Conservation (phyloP, 148 eudicot species). For the Chenopodium suecicum region DNA sequence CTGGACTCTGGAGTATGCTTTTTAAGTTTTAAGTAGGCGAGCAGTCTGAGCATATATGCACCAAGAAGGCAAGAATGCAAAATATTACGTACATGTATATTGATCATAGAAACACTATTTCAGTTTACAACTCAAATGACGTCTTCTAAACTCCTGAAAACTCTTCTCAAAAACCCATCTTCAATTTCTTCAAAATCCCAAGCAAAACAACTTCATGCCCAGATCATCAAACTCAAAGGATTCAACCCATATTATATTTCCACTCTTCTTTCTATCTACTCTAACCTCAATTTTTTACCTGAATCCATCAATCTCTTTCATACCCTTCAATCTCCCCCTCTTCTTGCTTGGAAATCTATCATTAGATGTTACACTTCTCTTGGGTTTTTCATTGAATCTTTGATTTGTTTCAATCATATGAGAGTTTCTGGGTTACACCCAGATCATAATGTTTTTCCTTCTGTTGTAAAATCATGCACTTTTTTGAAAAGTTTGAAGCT, state of each 20-base stretch:
- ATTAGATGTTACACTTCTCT: conserved; percentile 55
- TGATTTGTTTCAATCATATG: conserved; percentile 54
- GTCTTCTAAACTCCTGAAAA: conserved; percentile 29
- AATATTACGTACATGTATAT: too few species aligned
- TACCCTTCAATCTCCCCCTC: conserved; percentile 37
- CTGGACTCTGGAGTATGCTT: too few species aligned
- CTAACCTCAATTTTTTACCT: conserved; percentile 42
- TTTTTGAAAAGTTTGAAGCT: conserved; percentile 53
- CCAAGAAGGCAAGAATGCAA: too few species aligned
- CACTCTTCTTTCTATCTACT: conserved; percentile 46
- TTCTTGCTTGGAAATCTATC: conserved; percentile 59
- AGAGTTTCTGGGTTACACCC: conserved; percentile 52
- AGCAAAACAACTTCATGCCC: conserved; percentile 78
- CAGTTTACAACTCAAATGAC: conserved; percentile 15
- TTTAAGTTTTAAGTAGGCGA: too few species aligned
- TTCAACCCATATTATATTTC: conserved; percentile 18
- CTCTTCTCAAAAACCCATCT: conserved; percentile 39
- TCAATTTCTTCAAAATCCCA: conserved; percentile 50
- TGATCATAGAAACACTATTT: too few species aligned
- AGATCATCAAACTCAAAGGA: conserved; percentile 41
- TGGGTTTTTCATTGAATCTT: conserved; percentile 40
- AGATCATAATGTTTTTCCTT: conserved; percentile 72
- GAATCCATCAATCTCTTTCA: conserved; percentile 47
- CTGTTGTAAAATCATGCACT: conserved; percentile 68
- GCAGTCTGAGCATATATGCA: too few species aligned